Evolutionary conservation across 441 rosid genomes (phyloP), one percentile per base, ranked within the genome.

Genomic region (Pelargonium citronellum): DNA sequence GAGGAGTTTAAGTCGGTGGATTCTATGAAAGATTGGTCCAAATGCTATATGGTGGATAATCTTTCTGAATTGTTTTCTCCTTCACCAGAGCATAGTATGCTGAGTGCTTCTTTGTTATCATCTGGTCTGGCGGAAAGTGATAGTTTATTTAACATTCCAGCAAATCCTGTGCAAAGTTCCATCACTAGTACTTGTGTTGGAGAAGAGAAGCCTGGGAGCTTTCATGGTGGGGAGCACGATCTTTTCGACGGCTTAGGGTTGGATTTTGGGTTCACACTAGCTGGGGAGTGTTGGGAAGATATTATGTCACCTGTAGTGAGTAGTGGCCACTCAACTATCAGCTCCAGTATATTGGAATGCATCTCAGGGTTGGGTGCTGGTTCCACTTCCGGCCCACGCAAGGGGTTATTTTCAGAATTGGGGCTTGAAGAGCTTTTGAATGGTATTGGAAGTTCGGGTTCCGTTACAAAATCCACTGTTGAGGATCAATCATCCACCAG

Each of bases 361-460:
- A 62, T 63, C 49, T 71, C 79, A 16, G 77, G 81, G 75, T 57
- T 79, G 73, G 87, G 78, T 62, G 78, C 43, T 63, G 75, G 55
- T 67, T 74, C 88, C 66, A 67, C 24, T 47, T 66, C 43, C 68
- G 76, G 43, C 30, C 81, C 83, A 4, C 71, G 79, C 53, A 90
- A 86, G 74, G 96, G 92, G 30, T 70, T 90, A 44, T 90, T 90
- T 80, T 89, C 96, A 20, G 87, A 85, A 75, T 81, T 85, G 69
- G 93, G 93, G 65, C 78, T 85, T 7, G 83, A 81, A 79, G 90
- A 87, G 77, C 84, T 91, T 72, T 74, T 91, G 75, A 79, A 79
- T 72, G 82, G 86, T 65, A 66, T 81, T 69, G 80, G 73, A 17
- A 75, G 67, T 75, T 76, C 82, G 63, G 71, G 68, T 69, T 69